phyloP scores from a whole-genome alignment of 805 yeast genomes.

The Starmerella tilneyi region DNA sequence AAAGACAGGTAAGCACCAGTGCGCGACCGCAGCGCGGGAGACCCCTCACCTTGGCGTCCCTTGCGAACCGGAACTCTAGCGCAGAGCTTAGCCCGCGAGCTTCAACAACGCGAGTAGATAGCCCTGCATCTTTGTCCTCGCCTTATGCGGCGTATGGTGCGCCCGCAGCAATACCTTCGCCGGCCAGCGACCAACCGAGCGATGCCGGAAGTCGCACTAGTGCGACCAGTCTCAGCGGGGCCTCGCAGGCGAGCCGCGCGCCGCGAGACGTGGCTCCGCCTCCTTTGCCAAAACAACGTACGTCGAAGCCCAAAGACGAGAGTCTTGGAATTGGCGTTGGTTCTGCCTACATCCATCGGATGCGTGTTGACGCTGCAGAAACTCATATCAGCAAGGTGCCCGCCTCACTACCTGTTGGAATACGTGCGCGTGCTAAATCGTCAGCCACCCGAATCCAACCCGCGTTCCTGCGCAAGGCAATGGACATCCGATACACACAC shows the following conservation, averaged over 20 bases:
- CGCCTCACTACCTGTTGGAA: constrained; percentile 24
- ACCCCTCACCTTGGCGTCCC: constrained; percentile 1
- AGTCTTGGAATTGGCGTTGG: constrained; percentile 27
- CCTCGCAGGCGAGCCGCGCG: constrained; percentile 2
- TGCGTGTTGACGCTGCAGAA: constrained; percentile 27
- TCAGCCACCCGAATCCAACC: constrained; percentile 24
- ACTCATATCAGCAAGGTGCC: constrained; percentile 26
- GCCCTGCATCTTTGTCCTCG: neutral
- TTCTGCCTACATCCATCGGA: constrained; percentile 28
- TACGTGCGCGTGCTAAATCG: constrained; percentile 13
- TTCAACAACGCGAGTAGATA: constrained; percentile 2
- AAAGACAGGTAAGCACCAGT: neutral
- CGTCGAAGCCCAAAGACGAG: constrained; percentile 8
- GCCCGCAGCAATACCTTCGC: neutral
- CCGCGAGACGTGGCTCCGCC: neutral
- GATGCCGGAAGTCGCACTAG: constrained; percentile 1
- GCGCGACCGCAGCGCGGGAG: constrained; percentile 3
- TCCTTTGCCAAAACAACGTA: neutral
- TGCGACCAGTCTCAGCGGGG: neutral
- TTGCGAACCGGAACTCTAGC: constrained; percentile 2
- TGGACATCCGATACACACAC: constrained; percentile 34
- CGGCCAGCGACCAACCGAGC: neutral
- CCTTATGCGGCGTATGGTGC: neutral
- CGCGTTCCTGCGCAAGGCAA: constrained; percentile 29
- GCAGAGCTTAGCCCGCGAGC: constrained; percentile 11